phyloP scores from a whole-genome alignment of 371 early-diverging fungal species.

The Capniomyces stellatus region DNA sequence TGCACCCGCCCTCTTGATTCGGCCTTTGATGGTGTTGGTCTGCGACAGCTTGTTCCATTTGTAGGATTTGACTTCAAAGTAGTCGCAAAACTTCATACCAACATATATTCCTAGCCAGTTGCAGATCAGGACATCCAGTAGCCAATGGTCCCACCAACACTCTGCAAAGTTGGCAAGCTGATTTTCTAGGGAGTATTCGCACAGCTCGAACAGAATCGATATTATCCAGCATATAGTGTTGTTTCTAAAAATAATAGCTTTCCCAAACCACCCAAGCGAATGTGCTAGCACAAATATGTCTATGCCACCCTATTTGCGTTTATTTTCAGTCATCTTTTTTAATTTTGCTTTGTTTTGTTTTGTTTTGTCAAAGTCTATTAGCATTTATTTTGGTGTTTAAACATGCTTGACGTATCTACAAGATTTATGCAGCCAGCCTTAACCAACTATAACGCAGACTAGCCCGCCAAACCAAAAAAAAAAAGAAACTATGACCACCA shows the following conservation, averaged over 20 bases:
- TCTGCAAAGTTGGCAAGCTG: conserved; percentile 95
- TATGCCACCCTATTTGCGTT: conserved; percentile 41
- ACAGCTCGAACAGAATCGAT: conserved; percentile 80
- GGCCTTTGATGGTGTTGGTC: conserved; percentile 64
- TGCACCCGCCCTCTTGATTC: conserved; percentile 68
- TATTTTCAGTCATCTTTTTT: no score
- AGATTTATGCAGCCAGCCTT: no score
- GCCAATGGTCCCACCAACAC: conserved; percentile 99
- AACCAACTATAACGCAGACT: no score
- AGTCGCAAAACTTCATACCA: conserved; percentile 93
- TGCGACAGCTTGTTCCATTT: conserved; percentile 81
- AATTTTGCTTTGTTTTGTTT: no score
- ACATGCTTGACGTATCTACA: no score
- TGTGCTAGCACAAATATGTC: conserved; percentile 92
- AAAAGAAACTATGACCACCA: no score
- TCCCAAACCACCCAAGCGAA: conserved; percentile 87
- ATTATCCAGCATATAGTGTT: conserved; percentile 91
- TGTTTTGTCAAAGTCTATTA: no score
- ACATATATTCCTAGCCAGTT: conserved; percentile 87
- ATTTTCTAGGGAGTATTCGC: conserved; percentile 88
- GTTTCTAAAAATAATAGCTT: conserved; percentile 81
- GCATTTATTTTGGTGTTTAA: no score
- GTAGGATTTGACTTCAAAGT: conserved; percentile 85
- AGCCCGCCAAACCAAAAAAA: no score
- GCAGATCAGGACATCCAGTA: conserved; percentile 82